Evolutionary conservation across 164 flowering plant genomes (phyloP).

Genomic region (Saururus chinensis): DNA sequence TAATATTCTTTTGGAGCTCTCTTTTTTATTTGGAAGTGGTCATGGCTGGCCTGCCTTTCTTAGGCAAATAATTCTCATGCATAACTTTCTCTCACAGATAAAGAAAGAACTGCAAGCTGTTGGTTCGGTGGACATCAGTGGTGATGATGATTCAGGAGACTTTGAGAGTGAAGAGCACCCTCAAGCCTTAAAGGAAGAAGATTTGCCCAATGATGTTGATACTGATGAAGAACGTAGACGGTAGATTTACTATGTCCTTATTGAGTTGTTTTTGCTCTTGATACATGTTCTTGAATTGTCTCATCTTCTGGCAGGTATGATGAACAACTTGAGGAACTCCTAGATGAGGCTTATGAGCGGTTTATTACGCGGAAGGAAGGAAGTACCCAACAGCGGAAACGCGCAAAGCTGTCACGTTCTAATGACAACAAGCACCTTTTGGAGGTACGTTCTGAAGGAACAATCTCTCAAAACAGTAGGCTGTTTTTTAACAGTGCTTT

Average conservation of each 20-base stretch:
- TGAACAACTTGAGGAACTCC: conserved; percentile 55
- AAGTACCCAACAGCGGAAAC: conserved; percentile 69
- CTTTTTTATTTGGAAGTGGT: not conserved
- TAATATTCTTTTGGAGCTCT: not conserved
- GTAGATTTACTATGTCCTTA: conserved; percentile 20
- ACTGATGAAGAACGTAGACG: conserved; percentile 74
- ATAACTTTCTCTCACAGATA: conserved; percentile 28
- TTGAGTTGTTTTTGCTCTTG: not conserved
- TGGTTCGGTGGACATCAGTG: conserved; percentile 50
- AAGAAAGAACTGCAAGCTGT: conserved; percentile 77
- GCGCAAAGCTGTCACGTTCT: conserved; percentile 39
- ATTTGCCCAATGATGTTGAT: conserved; percentile 47
- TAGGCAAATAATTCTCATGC: not conserved
- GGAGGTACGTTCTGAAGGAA: conserved; percentile 35
- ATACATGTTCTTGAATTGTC: not conserved
- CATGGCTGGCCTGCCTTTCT: not conserved
- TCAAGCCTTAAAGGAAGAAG: conserved; percentile 17
- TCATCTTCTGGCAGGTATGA: conserved; percentile 39
- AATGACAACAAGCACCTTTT: conserved; percentile 33
- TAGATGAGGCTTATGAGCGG: conserved; percentile 78
- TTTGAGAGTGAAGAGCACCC: conserved; percentile 43
- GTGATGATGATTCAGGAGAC: conserved; percentile 27
- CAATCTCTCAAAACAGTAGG: not conserved
- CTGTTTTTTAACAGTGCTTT: too few relatives aligned
- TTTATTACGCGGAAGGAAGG: conserved; percentile 56